Evolutionary conservation across 2,329 filamentous ascomycete genomes (phyloP).

Genomic region (Verticillium klebahnii): DNA sequence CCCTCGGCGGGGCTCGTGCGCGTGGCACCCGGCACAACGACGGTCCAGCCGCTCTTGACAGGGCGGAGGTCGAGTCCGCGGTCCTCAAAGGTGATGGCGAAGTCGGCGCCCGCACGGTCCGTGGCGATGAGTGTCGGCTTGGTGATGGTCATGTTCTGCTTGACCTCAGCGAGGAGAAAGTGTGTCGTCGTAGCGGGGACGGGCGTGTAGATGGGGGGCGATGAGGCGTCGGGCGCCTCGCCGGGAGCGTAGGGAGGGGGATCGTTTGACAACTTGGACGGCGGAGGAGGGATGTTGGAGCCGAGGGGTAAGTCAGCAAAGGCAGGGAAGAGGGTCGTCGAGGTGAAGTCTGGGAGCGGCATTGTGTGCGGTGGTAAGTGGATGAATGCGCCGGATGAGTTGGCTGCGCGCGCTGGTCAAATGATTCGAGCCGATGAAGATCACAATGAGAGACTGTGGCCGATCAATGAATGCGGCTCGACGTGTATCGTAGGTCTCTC

Average conservation of each 20-base stretch:
- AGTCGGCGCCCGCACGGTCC: conserved; percentile 32
- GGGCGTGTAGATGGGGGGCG: not conserved
- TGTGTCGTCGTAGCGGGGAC: conserved; percentile 2
- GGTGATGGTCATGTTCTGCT: conserved; percentile 43
- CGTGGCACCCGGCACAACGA: conserved; percentile 29
- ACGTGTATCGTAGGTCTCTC: not conserved
- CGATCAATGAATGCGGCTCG: not conserved
- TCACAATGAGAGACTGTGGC: not conserved
- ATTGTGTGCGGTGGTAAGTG: conserved; percentile 1
- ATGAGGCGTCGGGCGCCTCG: not conserved
- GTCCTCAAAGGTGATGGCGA: conserved; percentile 42
- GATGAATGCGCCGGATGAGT: not conserved
- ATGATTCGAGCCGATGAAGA: not conserved
- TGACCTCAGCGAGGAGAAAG: conserved; percentile 40
- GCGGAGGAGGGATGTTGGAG: conserved; percentile 5
- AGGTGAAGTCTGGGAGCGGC: conserved; percentile 24
- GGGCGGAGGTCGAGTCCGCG: conserved; percentile 26
- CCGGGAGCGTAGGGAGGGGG: conserved; percentile 1
- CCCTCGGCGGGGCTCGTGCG: conserved; percentile 29
- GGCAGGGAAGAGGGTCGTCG: conserved; percentile 26
- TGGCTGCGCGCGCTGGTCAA: not conserved
- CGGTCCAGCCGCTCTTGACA: conserved; percentile 34
- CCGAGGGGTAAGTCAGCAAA: conserved; percentile 23
- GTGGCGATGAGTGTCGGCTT: conserved; percentile 42
- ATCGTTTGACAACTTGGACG: conserved; percentile 2